Conservation (phyloP, 2,329 filamentous ascomycete genomes). For the Cercospora zeae-maydis region DNA sequence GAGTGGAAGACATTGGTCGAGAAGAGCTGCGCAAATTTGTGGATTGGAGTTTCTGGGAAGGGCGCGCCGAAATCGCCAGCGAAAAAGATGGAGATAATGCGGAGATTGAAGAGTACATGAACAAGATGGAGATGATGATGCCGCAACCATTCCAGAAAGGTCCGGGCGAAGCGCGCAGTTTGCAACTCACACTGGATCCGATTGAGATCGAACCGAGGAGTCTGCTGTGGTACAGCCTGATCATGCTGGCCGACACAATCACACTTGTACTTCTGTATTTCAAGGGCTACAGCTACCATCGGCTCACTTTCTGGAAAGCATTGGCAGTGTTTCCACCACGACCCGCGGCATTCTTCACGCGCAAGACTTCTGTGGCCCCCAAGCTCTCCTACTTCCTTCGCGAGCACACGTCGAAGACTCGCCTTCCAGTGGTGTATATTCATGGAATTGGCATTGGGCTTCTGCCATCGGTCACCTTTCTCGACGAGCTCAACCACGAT, state of each 20-base stretch:
- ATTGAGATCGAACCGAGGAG: slow-evolving; percentile 55
- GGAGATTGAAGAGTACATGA: slow-evolving; percentile 56
- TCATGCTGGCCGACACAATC: slow-evolving; percentile 52
- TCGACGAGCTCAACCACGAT: slow-evolving; percentile 49
- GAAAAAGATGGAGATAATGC: slow-evolving; percentile 41
- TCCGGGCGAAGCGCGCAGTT: slow-evolving; percentile 52
- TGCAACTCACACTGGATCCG: slow-evolving; percentile 64
- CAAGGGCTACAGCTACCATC: slow-evolving; percentile 29
- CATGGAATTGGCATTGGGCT: slow-evolving; percentile 70
- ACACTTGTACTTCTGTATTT: slow-evolving; percentile 24
- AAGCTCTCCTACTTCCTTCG: slow-evolving; percentile 63
- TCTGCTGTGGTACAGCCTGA: slow-evolving; percentile 58
- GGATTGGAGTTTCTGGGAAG: slow-evolving; percentile 63
- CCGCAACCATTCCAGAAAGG: slow-evolving; percentile 53
- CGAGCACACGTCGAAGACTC: slow-evolving; percentile 57
- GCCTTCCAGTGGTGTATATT: slow-evolving; percentile 62
- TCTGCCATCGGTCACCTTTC: slow-evolving; percentile 58
- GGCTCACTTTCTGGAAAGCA: slow-evolving; percentile 34
- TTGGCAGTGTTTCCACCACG: slow-evolving; percentile 57
- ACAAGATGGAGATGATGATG: slow-evolving; percentile 52
- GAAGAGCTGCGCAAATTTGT: slow-evolving; percentile 68
- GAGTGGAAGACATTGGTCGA: slow-evolving; percentile 55
- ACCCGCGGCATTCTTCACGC: slow-evolving; percentile 49
- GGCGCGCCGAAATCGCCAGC: slow-evolving; percentile 60
- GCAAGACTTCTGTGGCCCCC: slow-evolving; percentile 48